Evolutionary conservation across 2,329 filamentous ascomycete genomes (phyloP), one percentile per base, ranked within the genome.

Genomic region (Sarocladium oryzae): DNA sequence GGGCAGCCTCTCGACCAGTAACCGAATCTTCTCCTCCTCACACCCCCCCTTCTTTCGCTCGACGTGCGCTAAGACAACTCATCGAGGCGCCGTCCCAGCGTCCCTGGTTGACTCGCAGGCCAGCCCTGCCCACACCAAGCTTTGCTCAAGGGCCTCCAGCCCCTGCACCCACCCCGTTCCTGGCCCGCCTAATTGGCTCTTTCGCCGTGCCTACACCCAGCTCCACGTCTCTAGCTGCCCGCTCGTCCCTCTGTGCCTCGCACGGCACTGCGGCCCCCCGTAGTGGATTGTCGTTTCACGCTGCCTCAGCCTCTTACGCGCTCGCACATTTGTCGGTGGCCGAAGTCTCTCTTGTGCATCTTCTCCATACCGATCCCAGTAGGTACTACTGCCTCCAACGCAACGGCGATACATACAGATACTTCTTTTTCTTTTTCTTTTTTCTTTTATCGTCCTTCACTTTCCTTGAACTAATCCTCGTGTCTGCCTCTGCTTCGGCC

Each of bases 141-240:
- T 48, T 48, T 23, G n/a, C n/a, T 33, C 43, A 48, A n/a, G n/a
- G n/a, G 43, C 7, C 26, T 26, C 28, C 10, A 4, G 33, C 43
- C 43, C 43, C 43, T 48, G 43, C 26, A 4, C 4, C 28, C 43
- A 4, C 26, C 16, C 43, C 43, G 28, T 48, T 21, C 43, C 43
- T 33, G 43, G 43, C 43, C 43, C 43, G 43, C 43, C 43, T 48
- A 48, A 48, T 48, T 48, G 43, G 43, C 43, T 48, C 43, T 48
- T 23, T 33, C 43, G 26, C 28, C 26, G 26, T 32, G 24, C 8
- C 43, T 33, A 3, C n/a, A 9, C 20, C 26, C 24, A 48, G 43
- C 43, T 24, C 43, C 26, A 30, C 28, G 43, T 28, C 40, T 28
- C 40, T 28, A 4, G 20, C 13, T 41, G 28, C 26, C 43, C 10